Percentiles rank a stretch among this genome's conserved stretches.
These are phyloP conservation scores for Chloromonas sp. DNA, from an alignment of 163 green algal genomes.

Conservation along the genomic window DNA sequence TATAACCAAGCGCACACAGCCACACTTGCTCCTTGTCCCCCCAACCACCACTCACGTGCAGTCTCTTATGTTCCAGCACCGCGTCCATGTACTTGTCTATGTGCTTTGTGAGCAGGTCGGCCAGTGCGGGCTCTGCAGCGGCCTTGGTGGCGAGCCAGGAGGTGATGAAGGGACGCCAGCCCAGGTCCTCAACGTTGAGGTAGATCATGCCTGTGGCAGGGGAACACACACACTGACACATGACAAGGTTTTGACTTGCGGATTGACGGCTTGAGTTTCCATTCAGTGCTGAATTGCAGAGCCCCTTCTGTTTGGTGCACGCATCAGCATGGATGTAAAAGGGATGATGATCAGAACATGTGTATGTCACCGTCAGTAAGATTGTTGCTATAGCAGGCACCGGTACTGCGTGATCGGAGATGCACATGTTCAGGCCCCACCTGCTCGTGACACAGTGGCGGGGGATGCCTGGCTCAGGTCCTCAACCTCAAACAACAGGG, in stretches of 20 bases:
- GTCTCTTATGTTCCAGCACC: conserved; percentile 65
- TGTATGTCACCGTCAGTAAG: no score
- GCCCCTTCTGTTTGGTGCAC: no score
- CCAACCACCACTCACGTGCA: conserved; percentile 24
- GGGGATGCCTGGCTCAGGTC: conserved; percentile 78
- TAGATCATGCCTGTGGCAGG: conserved; percentile 84
- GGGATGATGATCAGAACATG: no score
- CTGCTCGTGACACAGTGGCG: conserved; percentile 55
- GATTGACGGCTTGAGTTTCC: no score
- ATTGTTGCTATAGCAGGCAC: no score
- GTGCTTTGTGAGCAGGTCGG: conserved; percentile 49
- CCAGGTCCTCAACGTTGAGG: conserved; percentile 80
- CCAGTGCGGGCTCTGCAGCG: conserved; percentile 5
- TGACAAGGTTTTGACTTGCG: neutral
- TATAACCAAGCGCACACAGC: no score
- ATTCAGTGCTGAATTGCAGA: no score
- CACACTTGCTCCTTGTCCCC: no score
- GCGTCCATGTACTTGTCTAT: conserved; percentile 77
- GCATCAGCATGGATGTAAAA: no score
- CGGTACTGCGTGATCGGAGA: no score
- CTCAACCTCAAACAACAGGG: conserved; percentile 87
- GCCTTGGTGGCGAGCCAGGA: conserved; percentile 59
- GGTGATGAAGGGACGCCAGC: conserved; percentile 70
- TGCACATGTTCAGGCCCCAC: neutral
- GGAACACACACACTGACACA: conserved; percentile 27